Evolutionary conservation across 495 filamentous ascomycete species (phyloP).

Genomic region (Cryomyces minteri): DNA sequence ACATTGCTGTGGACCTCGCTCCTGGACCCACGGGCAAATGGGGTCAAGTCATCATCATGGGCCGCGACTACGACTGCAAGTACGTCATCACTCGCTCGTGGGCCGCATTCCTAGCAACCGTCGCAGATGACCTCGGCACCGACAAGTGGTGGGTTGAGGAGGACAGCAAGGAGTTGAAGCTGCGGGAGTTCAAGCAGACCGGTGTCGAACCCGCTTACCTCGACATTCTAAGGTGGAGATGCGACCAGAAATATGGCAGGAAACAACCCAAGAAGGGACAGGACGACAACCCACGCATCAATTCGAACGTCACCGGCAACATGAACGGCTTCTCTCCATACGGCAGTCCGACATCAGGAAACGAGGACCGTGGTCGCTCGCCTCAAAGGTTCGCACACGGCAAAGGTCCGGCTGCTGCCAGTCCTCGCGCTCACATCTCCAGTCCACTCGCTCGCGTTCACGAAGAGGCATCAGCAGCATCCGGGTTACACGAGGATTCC

Average conservation of each 20-base stretch:
- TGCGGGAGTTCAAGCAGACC: constrained; percentile 73
- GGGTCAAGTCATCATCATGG: constrained; percentile 94
- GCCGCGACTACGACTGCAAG: constrained; percentile 96
- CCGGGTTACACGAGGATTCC: constrained; percentile 10
- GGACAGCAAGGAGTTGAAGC: constrained; percentile 75
- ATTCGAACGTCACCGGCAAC: constrained; percentile 15
- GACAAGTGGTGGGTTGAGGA: constrained; percentile 82
- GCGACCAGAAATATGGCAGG: constrained; percentile 85
- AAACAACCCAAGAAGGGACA: constrained; percentile 13
- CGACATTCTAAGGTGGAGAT: constrained; percentile 84
- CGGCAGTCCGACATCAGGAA: constrained; percentile 12
- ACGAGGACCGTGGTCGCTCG: constrained; percentile 20
- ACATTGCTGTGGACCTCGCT: constrained; percentile 83
- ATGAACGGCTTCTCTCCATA: constrained; percentile 16
- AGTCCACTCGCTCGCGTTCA: constrained; percentile 23
- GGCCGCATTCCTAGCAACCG: constrained; percentile 66
- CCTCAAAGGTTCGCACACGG: constrained; percentile 16
- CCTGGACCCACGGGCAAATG: constrained; percentile 80
- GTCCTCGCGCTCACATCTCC: constrained; percentile 16
- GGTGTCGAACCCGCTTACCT: constrained; percentile 88
- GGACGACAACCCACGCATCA: constrained; percentile 10
- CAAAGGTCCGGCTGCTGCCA: constrained; percentile 4
- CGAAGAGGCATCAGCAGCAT: constrained; percentile 17
- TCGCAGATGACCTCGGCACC: constrained; percentile 78
- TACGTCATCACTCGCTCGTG: constrained; percentile 90